These are phyloP conservation scores for Podosphaera xanthii DNA, from an alignment of 2,329 filamentous ascomycete genomes.

Conservation along the genomic window DNA sequence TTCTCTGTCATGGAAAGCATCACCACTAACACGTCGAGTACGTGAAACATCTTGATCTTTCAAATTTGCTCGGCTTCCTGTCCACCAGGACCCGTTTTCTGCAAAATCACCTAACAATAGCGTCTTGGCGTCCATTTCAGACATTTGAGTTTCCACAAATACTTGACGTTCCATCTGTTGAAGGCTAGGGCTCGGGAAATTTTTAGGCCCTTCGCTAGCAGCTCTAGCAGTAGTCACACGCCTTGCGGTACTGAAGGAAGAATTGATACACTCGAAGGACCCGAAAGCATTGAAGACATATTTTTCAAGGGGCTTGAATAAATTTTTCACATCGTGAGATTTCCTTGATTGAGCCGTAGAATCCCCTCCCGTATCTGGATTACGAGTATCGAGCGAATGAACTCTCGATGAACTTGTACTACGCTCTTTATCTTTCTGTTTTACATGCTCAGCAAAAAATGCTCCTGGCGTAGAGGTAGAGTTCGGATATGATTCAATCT, in stretches of 20 bases:
- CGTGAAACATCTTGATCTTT: constrained; percentile 17
- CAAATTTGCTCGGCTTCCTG: constrained; percentile 27
- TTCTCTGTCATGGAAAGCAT: constrained; percentile 6
- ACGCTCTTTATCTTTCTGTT: constrained; percentile 4
- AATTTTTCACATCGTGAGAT: constrained; percentile 22
- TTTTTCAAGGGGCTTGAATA: constrained; percentile 59
- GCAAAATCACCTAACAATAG: constrained; percentile 52
- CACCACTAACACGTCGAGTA: constrained; percentile 11
- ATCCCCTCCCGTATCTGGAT: neutral
- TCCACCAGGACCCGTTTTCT: constrained; percentile 70
- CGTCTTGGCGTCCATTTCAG: constrained; percentile 51
- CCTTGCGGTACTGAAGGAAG: constrained; percentile 41
- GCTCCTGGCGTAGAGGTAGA: constrained; percentile 12
- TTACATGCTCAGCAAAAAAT: constrained; percentile 8
- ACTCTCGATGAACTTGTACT: neutral
- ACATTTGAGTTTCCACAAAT: constrained; percentile 18
- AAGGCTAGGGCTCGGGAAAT: constrained; percentile 3
- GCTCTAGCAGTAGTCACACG: constrained; percentile 14
- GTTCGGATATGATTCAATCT: constrained; percentile 6
- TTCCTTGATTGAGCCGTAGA: constrained; percentile 18
- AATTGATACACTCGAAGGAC: constrained; percentile 50
- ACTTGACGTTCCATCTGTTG: constrained; percentile 16
- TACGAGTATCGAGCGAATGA: neutral
- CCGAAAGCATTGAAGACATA: constrained; percentile 50
- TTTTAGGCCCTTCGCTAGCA: constrained; percentile 10